These are phyloP conservation scores for Xylaria acuta DNA, from an alignment of 495 filamentous ascomycete genomes.

Conservation along the genomic window DNA sequence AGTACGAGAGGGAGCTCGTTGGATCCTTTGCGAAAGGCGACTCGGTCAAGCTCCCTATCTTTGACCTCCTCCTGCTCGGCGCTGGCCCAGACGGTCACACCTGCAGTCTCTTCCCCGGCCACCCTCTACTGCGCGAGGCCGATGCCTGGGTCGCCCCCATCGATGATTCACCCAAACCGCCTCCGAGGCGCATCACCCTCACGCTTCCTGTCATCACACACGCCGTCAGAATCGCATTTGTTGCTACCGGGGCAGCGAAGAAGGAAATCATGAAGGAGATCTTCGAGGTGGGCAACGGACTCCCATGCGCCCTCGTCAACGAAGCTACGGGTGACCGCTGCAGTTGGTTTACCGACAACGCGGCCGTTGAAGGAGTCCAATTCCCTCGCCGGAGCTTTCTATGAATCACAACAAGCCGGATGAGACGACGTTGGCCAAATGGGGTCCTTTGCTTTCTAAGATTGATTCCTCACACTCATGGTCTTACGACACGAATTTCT, in stretches of 20 bases:
- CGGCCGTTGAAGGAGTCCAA: conserved; percentile 80
- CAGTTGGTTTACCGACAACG: conserved; percentile 91
- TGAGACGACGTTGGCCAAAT: not conserved
- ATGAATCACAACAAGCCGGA: conserved; percentile 23
- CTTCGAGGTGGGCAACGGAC: conserved; percentile 76
- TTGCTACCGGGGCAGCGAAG: conserved; percentile 88
- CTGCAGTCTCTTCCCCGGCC: conserved; percentile 92
- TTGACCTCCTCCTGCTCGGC: conserved; percentile 90
- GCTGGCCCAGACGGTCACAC: conserved; percentile 97
- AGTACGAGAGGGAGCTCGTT: conserved; percentile 91
- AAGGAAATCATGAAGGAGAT: conserved; percentile 90
- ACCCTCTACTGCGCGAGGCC: conserved; percentile 83
- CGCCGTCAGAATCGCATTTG: conserved; percentile 82
- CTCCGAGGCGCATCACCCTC: conserved; percentile 86
- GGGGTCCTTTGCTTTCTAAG: too few species aligned
- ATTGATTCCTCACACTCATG: not conserved
- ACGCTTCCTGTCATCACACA: conserved; percentile 89
- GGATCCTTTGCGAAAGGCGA: conserved; percentile 81
- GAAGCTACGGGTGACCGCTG: conserved; percentile 79
- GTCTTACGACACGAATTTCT: not conserved
- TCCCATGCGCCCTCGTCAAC: conserved; percentile 90
- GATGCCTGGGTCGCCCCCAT: conserved; percentile 92
- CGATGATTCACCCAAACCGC: conserved; percentile 92
- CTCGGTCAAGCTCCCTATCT: conserved; percentile 88
- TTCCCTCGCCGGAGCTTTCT: conserved; percentile 70